These are phyloP conservation scores for Omphalea diandra DNA, from an alignment of 441 rosid genomes.

Conservation along the genomic window DNA sequence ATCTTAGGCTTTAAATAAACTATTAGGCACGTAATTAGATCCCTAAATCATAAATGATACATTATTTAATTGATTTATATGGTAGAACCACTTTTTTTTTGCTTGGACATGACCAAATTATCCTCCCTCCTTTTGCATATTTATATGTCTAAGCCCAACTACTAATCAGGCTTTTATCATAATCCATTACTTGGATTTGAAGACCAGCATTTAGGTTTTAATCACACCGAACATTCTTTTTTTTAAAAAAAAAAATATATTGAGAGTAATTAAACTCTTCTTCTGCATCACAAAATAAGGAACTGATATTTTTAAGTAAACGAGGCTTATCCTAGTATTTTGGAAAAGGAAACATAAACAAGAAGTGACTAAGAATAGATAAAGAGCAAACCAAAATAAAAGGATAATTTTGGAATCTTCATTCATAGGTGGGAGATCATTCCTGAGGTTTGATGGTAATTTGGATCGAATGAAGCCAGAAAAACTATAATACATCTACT, in stretches of 20 bases:
- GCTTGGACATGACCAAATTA: constrained; percentile 7
- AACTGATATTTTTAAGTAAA: too few relatives aligned
- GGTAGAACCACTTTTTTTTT: constrained; percentile 27
- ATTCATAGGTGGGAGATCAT: constrained; percentile 29
- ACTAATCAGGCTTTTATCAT: background rate
- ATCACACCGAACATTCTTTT: too few relatives aligned
- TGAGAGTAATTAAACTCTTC: too few relatives aligned
- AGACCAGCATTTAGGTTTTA: too few relatives aligned
- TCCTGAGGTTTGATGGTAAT: constrained; percentile 28
- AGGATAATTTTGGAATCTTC: constrained; percentile 8
- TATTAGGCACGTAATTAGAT: constrained; percentile 35
- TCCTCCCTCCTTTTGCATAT: background rate
- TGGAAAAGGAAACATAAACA: background rate
- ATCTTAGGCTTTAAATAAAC: constrained; percentile 14
- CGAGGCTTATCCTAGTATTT: background rate
- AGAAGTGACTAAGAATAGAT: background rate
- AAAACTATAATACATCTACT: constrained; percentile 26
- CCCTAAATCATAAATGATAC: background rate
- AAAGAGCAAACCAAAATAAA: background rate
- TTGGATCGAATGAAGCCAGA: constrained; percentile 26
- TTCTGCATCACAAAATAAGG: too few relatives aligned
- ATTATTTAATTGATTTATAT: constrained; percentile 16
- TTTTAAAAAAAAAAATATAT: too few relatives aligned
- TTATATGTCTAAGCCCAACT: too few relatives aligned
- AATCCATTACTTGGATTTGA: too few relatives aligned